Percentiles rank a stretch among this genome's conserved stretches.
Conservation (phyloP, 192 early-diverging fungal species). For the Phlyctochytrium arcticum region DNA sequence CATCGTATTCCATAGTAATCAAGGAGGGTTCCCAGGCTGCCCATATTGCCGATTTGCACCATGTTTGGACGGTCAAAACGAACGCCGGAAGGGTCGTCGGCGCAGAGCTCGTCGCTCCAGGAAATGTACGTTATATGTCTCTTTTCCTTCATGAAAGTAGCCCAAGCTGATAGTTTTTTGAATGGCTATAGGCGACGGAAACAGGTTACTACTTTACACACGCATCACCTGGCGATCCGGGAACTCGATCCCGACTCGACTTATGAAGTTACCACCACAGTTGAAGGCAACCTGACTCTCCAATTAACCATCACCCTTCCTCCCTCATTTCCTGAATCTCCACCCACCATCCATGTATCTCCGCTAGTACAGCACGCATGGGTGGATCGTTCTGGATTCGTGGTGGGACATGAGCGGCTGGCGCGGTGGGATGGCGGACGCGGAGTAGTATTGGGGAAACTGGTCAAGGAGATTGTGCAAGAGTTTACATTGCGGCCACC, state of each 20-base stretch:
- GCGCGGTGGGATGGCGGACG: conserved; percentile 25
- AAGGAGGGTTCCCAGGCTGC: too few relatives aligned
- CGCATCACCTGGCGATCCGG: neutral
- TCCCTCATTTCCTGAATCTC: conserved; percentile 46
- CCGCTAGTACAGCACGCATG: conserved; percentile 50
- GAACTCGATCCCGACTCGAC: neutral
- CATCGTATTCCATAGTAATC: too few relatives aligned
- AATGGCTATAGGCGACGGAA: neutral
- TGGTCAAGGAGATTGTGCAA: conserved; percentile 51
- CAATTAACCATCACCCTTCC: conserved; percentile 36
- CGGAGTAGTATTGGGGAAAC: conserved; percentile 42
- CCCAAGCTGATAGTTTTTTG: neutral
- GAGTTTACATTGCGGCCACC: conserved; percentile 33
- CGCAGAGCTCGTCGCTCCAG: too few relatives aligned
- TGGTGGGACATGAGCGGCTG: conserved; percentile 45
- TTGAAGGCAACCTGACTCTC: neutral
- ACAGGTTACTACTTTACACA: neutral
- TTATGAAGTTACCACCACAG: conserved; percentile 7
- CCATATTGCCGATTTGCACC: too few relatives aligned
- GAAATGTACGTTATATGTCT: too few relatives aligned
- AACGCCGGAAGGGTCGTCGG: too few relatives aligned
- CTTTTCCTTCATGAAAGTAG: too few relatives aligned
- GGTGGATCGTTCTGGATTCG: conserved; percentile 33
- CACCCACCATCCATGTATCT: conserved; percentile 48
- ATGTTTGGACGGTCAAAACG: too few relatives aligned